Evolutionary conservation across 2,329 filamentous ascomycete species (phyloP).

Genomic region (Torrubiella hemipterigena): DNA sequence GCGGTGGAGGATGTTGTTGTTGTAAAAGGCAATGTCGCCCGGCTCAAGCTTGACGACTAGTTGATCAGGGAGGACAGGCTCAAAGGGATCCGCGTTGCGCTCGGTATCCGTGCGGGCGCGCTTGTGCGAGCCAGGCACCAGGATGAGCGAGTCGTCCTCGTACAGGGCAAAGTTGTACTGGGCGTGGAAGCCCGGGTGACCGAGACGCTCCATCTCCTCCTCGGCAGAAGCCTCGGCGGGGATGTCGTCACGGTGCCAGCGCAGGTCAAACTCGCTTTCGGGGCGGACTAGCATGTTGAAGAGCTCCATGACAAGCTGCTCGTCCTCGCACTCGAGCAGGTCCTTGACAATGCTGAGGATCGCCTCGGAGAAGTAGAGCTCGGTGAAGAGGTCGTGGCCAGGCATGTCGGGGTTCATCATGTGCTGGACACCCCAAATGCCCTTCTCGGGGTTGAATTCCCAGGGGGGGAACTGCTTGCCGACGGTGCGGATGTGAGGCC

Average conservation of each 20-base stretch:
- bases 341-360: conserved; percentile 52
- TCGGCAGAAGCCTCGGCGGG: conserved; percentile 49
- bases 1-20: conserved; percentile 77
- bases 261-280: conserved; percentile 55
- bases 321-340: conserved; percentile 44
- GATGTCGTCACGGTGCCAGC: conserved; percentile 83
- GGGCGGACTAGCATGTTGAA: conserved; percentile 78
- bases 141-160: conserved; percentile 59
- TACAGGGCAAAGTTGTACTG: conserved; percentile 83
- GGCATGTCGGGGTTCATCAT: conserved; percentile 64
- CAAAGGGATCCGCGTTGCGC: conserved; percentile 54
- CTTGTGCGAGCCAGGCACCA: conserved; percentile 65
- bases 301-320: conserved; percentile 71
- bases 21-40: conserved; percentile 77
- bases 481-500: conserved; percentile 73
- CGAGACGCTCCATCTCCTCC: conserved; percentile 53
- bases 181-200: conserved; percentile 55
- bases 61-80: conserved; percentile 48
- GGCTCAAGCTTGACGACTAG: conserved; percentile 53
- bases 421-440: conserved; percentile 87
- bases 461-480: conserved; percentile 89
- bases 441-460: conserved; percentile 44
- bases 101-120: conserved; percentile 60
- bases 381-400: conserved; percentile 47
- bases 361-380: conserved; percentile 58